phyloP scores from a whole-genome alignment of 2,329 filamentous ascomycete genomes.

The Alternaria ethzedia region DNA sequence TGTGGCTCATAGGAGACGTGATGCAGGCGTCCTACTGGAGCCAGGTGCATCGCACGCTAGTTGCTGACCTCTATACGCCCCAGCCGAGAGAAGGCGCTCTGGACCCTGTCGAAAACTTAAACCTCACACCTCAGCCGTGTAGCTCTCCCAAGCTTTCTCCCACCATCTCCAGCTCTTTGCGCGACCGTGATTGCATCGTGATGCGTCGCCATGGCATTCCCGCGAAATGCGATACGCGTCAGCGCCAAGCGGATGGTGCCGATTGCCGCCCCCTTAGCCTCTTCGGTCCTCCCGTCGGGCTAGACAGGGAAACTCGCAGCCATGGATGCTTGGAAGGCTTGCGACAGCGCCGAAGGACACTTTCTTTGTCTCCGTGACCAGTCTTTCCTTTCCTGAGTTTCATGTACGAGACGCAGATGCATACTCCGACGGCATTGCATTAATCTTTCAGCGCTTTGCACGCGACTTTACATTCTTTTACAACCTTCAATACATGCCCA shows the following conservation, averaged over 20 bases:
- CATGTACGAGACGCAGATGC: conserved; percentile 18
- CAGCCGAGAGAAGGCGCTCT: background rate
- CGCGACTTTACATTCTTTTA: conserved; percentile 13
- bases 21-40: background rate
- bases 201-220: background rate
- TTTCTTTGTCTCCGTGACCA: background rate
- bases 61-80: background rate
- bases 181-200: background rate
- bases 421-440: conserved; percentile 1
- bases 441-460: background rate
- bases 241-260: conserved; percentile 29
- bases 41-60: background rate
- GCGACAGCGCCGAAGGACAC: conserved; percentile 5
- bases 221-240: conserved; percentile 21
- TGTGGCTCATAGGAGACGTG: background rate
- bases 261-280: conserved; percentile 28
- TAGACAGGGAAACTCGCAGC: conserved; percentile 14
- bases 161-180: background rate
- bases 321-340: conserved; percentile 11
- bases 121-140: background rate
- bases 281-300: conserved; percentile 17
- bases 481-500: conserved; percentile 1
- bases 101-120: background rate
- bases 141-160: background rate
- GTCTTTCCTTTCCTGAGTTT: background rate